phyloP scores from a whole-genome alignment of 2,329 filamentous ascomycete species.

The Tolypocladium ovalisporum region DNA sequence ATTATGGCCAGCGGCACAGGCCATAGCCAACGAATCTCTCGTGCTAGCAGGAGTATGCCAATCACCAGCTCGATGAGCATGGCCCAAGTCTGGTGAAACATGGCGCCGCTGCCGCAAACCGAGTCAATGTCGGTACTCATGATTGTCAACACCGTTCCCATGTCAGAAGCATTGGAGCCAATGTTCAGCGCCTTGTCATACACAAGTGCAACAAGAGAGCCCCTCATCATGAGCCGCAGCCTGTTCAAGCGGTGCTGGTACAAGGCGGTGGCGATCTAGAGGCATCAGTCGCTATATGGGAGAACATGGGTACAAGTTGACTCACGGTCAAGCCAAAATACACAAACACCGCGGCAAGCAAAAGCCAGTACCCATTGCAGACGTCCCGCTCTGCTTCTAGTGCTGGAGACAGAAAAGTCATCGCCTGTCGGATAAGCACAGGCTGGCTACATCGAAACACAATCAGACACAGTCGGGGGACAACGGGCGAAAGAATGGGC shows the following conservation, averaged over 20 bases:
- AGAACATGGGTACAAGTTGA: neutral
- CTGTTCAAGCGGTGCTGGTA: neutral
- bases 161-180: neutral
- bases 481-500: neutral
- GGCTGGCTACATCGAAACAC: neutral
- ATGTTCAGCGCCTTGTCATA: neutral
- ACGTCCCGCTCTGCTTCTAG: neutral
- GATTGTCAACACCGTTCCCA: neutral
- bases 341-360: neutral
- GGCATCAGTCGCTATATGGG: neutral
- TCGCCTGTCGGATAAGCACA: neutral
- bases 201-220: neutral
- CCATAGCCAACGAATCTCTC: neutral
- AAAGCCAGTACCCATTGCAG: neutral
- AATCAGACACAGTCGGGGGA: neutral
- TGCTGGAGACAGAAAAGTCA: neutral
- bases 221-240: neutral
- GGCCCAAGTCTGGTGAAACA: slow-evolving; percentile 33
- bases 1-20: neutral
- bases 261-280: neutral
- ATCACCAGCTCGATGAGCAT: slow-evolving; percentile 27
- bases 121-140: slow-evolving; percentile 24
- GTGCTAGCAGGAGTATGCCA: slow-evolving; percentile 25
- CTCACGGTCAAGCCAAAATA: neutral
- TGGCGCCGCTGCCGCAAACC: slow-evolving; percentile 18